Evolutionary conservation across 805 yeast species (phyloP), one percentile per base, ranked within the genome.

Genomic region (Ogataea saltuana): DNA sequence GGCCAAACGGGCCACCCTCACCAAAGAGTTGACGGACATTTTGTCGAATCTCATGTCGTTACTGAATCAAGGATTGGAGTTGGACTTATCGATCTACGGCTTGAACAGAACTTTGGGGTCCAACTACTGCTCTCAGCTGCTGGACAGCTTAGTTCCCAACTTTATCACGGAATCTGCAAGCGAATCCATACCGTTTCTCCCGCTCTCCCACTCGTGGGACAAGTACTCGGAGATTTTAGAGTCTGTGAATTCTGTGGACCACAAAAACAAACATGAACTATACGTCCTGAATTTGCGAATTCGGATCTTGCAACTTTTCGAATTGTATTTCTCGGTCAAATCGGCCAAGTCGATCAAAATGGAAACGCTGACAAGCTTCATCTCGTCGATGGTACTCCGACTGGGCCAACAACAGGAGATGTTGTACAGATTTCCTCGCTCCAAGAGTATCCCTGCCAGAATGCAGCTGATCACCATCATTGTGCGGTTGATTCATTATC

Each of bases 91-190:
- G 51, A 64, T 78, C 34, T 75, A 65, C 51, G 85, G 87, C 0
- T 60, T 82, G 35, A 81, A 78, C 55, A 56, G 83, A 44, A 48
- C 69, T 3, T 41, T 78, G 22, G 87, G 87, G 0, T 75, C 76
- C 49, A 78, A 76, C 46, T 42, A 49, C 1, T 77, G 74, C 52
- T 62, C 69, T 21, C 49, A 47, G 10, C 65, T 75, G 15, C 53
- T 81, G 25, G 72, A 72, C 16, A 58, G 65, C 21, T 56, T 76
- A 3, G 62, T 77, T 4, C 76, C 80, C 1, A 15, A 44, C 6
- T 33, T 47, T 20, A 47, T 42, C 25, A 29, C 33, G 8, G n/a
- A 42, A 9, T n/a, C n/a, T n/a, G 27, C 26, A 13, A 22, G 13
- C 4, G 34, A 32, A n/a, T n/a, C 38, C 10, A 23, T 48, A 3